A percentile compares a stretch with the other conserved stretches of the same genome.
phyloP scores from a whole-genome alignment of 1,139 yeast genomes.

The Blastobotrys proliferans region DNA sequence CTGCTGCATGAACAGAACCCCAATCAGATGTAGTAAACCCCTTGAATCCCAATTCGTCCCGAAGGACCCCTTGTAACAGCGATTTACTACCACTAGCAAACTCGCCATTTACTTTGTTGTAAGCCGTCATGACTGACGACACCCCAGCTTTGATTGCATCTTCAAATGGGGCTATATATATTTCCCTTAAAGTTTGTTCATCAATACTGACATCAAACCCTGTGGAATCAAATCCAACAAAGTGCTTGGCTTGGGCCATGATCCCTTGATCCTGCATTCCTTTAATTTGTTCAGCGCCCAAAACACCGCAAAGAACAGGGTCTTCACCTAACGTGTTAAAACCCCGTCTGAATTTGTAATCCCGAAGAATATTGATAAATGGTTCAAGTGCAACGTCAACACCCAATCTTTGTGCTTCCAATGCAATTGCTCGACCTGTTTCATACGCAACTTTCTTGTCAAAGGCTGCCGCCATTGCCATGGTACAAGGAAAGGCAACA shows the following conservation, averaged over 20 bases:
- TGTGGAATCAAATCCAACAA: slow-evolving; percentile 29
- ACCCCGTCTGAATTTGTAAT: slow-evolving; percentile 57
- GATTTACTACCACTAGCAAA: slow-evolving; percentile 60
- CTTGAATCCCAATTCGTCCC: slow-evolving; percentile 61
- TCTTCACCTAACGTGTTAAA: slow-evolving; percentile 67
- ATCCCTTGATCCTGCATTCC: slow-evolving; percentile 59
- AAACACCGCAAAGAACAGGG: slow-evolving; percentile 57
- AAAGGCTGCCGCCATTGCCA: slow-evolving; percentile 57
- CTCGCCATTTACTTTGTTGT: slow-evolving; percentile 54
- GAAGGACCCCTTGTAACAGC: slow-evolving; percentile 50
- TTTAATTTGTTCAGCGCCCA: slow-evolving; percentile 49
- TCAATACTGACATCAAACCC: neutral
- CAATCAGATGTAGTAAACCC: slow-evolving; percentile 65
- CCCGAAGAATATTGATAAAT: slow-evolving; percentile 58
- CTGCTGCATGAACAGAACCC: slow-evolving; percentile 57
- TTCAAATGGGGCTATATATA: slow-evolving; percentile 64
- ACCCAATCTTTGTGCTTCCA: slow-evolving; percentile 52
- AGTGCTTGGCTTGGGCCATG: slow-evolving; percentile 51
- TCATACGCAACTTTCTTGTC: slow-evolving; percentile 49
- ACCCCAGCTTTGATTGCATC: slow-evolving; percentile 58
- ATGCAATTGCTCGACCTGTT: slow-evolving; percentile 56
- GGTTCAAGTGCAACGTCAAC: slow-evolving; percentile 61
- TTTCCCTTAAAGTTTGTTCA: slow-evolving; percentile 59
- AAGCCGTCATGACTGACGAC: slow-evolving; percentile 60
- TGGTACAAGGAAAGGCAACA: slow-evolving; percentile 55